These are phyloP conservation scores for Neckera pumila DNA, from an alignment of 225 moss, liverwort and hornwort genomes.

Conservation along the genomic window DNA sequence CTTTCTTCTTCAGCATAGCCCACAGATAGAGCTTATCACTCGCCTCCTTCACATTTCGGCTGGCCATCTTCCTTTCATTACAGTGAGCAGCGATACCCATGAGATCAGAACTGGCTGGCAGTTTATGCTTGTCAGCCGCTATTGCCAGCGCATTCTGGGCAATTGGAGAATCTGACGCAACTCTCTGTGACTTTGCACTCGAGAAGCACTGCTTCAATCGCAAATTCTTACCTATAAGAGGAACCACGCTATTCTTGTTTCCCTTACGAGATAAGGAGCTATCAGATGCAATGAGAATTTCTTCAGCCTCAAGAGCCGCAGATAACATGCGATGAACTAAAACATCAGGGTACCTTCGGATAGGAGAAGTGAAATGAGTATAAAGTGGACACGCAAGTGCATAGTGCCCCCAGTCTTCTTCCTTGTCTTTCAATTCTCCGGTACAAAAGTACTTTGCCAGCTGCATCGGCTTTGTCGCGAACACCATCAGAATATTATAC, in stretches of 20 bases:
- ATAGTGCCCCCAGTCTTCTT: slow-evolving; percentile 92
- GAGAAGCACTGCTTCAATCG: slow-evolving; percentile 43
- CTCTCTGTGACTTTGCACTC: slow-evolving; percentile 39
- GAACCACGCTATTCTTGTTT: slow-evolving; percentile 11
- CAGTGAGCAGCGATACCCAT: slow-evolving; percentile 75
- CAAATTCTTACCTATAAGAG: not conserved
- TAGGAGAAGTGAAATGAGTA: slow-evolving; percentile 95
- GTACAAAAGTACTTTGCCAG: slow-evolving; percentile 95
- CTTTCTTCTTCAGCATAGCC: slow-evolving; percentile 86
- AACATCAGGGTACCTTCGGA: slow-evolving; percentile 91
- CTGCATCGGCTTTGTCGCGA: slow-evolving; percentile 97
- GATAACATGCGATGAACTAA: slow-evolving; percentile 88
- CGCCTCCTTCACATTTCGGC: slow-evolving; percentile 89
- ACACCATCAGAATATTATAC: slow-evolving; percentile 84
- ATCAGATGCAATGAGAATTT: slow-evolving; percentile 25
- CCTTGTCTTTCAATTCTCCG: slow-evolving; percentile 80
- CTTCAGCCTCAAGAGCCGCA: slow-evolving; percentile 88
- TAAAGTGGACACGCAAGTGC: slow-evolving; percentile 86
- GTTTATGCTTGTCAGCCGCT: slow-evolving; percentile 48
- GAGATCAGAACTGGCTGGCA: slow-evolving; percentile 65
- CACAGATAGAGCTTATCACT: slow-evolving; percentile 90
- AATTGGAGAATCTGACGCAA: slow-evolving; percentile 10
- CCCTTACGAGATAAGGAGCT: slow-evolving; percentile 12
- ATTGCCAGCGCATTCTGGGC: slow-evolving; percentile 47
- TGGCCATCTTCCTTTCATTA: slow-evolving; percentile 89